Base-by-base conservation (phyloP, 148 eudicot genomes). In the Chenopodium album region DNA sequence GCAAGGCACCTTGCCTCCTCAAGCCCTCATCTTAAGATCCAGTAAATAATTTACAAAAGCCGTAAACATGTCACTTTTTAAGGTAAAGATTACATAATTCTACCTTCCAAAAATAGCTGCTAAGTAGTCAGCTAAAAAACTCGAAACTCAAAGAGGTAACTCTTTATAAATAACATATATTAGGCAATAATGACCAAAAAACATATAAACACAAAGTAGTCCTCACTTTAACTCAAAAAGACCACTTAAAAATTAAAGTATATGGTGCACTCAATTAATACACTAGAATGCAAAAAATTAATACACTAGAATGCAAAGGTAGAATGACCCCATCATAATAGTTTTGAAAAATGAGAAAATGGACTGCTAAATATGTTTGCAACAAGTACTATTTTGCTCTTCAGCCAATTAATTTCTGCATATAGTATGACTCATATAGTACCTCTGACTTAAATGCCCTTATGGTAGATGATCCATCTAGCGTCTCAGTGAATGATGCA, bases 401-500 rank as follows among this genome's bases (percentile, higher is more conserved):
- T 52, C 71, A 64, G 69, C 50, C 22, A 76, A 47, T 76, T 28
- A 28, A 34, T 0, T 52, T 46, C 28, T 12, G 50, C 75, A 64
- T 4, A 73, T 2, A 68, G 46, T 69, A 37, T 46, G 59, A 71
- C 20, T 47, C 7, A 44, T 59, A 63, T 31, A 48, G 29, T 85
- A 93, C 99, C 98, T 87, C 90, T 32, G 90, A 86, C 66, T 87
- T 90, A 77, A 96, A 96, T 54, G 98, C 97, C 85, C 98, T 89
- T 84, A 96, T 91, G 65, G 99, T 96, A 84, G 98, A 87, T 23
- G 94, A 87, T 78, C 99, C 99, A 86, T 94, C 92, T 73, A 96
- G 86, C 71, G 95, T 94, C 87, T 96, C 98, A 7, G 99, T 94
- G 86, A 96, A 96, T 31, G 97, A 92, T 76, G 95, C 89, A 89